Percentiles rank a stretch among this genome's conserved stretches.
phyloP scores from a whole-genome alignment of 306 rosid genomes.

The Betula pendula region DNA sequence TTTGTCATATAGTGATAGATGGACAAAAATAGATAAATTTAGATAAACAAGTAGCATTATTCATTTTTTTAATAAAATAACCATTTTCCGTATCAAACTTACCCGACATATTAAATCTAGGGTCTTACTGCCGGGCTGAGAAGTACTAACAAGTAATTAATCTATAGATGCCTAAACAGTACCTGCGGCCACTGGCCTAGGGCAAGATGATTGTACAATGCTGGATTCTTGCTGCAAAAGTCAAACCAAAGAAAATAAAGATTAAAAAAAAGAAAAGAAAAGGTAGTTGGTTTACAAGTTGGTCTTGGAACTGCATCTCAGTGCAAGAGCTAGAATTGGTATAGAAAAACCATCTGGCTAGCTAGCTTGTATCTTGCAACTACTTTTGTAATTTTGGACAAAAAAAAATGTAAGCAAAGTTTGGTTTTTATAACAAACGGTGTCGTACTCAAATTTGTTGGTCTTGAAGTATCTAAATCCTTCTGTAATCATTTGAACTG shows the following conservation, averaged over 20 bases:
- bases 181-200: constrained; percentile 54
- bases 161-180: background rate
- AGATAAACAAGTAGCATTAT: no score
- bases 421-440: background rate
- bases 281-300: background rate
- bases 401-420: background rate
- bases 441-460: constrained; percentile 44
- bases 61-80: no score
- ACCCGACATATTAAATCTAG: no score
- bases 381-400: background rate
- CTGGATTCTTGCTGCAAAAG: constrained; percentile 41
- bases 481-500: constrained; percentile 28
- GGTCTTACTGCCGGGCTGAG: no score
- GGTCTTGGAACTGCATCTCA: background rate
- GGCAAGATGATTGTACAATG: constrained; percentile 28
- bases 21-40: no score
- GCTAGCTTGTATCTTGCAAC: no score
- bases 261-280: background rate
- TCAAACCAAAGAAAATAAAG: background rate
- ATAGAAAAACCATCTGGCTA: no score
- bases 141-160: no score
- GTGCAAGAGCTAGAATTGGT: background rate
- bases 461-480: constrained; percentile 50
- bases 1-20: no score
- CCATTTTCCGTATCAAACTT: no score